Conservation (phyloP, 2,329 filamentous ascomycete genomes). For the Penicillium olsonii region DNA sequence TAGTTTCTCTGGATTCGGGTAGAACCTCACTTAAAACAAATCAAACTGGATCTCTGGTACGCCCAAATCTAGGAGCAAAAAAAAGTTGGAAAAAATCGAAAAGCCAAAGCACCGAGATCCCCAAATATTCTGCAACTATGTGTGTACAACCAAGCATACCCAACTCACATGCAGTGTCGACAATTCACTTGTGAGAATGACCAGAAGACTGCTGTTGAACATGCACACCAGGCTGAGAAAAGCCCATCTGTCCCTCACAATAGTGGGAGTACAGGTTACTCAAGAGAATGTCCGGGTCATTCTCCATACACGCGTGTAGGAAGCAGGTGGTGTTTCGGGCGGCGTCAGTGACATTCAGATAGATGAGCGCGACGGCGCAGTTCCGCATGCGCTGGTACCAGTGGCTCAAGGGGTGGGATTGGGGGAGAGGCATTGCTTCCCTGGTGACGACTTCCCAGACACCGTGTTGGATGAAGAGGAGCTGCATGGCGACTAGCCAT, state of each 20-base stretch:
- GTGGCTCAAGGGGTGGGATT: background rate
- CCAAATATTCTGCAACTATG: no score
- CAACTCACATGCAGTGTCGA: no score
- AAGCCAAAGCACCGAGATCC: no score
- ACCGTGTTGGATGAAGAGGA: constrained; percentile 10
- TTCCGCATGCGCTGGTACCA: constrained; percentile 13
- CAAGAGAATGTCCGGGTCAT: background rate
- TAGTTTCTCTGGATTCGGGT: no score
- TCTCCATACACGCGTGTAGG: background rate
- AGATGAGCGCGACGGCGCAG: constrained; percentile 5
- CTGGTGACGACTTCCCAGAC: constrained; percentile 3
- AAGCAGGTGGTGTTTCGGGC: constrained; percentile 3
- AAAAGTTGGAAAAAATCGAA: no score
- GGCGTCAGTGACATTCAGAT: constrained; percentile 1
- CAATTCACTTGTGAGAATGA: no score
- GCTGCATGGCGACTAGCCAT: constrained; percentile 7
- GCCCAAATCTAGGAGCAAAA: no score
- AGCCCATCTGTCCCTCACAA: background rate
- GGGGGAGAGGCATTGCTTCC: background rate
- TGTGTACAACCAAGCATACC: no score
- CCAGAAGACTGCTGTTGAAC: no score
- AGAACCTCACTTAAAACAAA: no score
- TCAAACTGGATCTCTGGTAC: no score
- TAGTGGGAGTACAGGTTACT: constrained; percentile 4
- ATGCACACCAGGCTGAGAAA: background rate